A percentile compares a stretch with the other conserved stretches of the same genome.
These are phyloP conservation scores for Lachnellula cervina DNA, from an alignment of 2,329 filamentous ascomycete species.

Conservation along the genomic window DNA sequence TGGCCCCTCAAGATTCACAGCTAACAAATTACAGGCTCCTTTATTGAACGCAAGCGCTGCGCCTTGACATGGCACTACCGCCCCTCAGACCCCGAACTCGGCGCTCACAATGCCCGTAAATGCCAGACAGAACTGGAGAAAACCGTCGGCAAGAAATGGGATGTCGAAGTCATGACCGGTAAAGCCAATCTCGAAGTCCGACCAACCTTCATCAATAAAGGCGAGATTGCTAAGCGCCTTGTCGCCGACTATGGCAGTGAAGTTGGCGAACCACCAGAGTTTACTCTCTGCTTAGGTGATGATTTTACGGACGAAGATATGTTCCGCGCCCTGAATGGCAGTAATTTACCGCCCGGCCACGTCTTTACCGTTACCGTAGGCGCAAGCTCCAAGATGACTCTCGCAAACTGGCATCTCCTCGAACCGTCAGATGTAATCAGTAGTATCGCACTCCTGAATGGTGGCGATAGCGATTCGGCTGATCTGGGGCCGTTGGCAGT, in stretches of 20 bases:
- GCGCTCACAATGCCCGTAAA: constrained; percentile 70
- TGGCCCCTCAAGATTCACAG: not conserved
- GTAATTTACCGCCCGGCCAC: constrained; percentile 54
- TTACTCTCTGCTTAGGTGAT: constrained; percentile 87
- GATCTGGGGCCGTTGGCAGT: constrained; percentile 27
- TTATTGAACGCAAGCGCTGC: constrained; percentile 90
- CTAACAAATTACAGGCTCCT: constrained; percentile 57
- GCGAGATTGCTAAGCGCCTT: constrained; percentile 83
- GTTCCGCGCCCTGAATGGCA: constrained; percentile 75
- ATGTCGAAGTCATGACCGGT: constrained; percentile 93
- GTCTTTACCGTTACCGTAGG: constrained; percentile 91
- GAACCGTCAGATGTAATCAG: constrained; percentile 87
- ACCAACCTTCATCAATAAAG: constrained; percentile 97
- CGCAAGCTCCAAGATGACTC: constrained; percentile 83
- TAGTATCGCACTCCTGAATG: constrained; percentile 48
- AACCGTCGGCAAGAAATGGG: constrained; percentile 72
- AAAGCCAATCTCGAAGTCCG: constrained; percentile 97
- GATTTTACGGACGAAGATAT: constrained; percentile 97
- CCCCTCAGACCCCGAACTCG: constrained; percentile 80
- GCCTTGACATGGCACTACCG: constrained; percentile 98
- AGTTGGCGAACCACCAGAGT: constrained; percentile 62
- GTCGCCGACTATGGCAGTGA: constrained; percentile 62
- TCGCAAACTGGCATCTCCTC: constrained; percentile 84
- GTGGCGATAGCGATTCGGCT: constrained; percentile 20
- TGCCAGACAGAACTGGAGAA: constrained; percentile 77